These are phyloP conservation scores for Citrullus colocynthis DNA, from an alignment of 306 rosid species.

Conservation along the genomic window DNA sequence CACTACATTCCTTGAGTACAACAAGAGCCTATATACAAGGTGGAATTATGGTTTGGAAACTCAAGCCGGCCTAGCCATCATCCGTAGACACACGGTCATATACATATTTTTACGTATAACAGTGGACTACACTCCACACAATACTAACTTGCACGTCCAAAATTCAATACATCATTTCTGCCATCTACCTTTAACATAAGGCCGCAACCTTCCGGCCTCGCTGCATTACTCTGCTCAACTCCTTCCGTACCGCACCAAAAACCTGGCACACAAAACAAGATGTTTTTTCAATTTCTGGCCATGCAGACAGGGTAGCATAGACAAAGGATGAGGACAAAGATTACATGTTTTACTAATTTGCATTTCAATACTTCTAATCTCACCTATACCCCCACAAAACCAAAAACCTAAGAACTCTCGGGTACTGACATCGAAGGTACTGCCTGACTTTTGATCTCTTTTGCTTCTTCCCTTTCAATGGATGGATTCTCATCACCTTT, in stretches of 20 bases:
- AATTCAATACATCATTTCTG: conserved; percentile 9
- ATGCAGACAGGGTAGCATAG: neutral
- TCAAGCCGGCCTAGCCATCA: neutral
- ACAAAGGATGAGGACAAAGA: neutral
- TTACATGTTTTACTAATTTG: neutral
- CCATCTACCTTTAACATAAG: conserved; percentile 1
- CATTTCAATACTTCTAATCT: neutral
- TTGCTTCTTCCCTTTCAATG: conserved; percentile 35
- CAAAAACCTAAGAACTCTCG: conserved; percentile 23
- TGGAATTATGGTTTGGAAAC: conserved; percentile 1
- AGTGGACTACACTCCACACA: neutral
- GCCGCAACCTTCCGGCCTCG: conserved; percentile 5
- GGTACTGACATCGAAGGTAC: conserved; percentile 8
- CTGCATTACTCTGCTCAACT: neutral
- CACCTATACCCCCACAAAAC: conserved; percentile 6
- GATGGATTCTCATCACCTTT: conserved; percentile 46
- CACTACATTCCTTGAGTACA: conserved; percentile 7
- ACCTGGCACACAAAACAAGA: neutral
- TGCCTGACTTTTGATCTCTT: conserved; percentile 30
- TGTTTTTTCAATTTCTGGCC: neutral
- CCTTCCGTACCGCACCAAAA: conserved; percentile 2
- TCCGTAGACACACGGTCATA: neutral
- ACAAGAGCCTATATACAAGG: conserved; percentile 5
- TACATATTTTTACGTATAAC: conserved; percentile 3
- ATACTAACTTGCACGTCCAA: neutral